These are phyloP conservation scores for Venturia carpophila DNA, from an alignment of 2,329 filamentous ascomycete species.

Conservation along the genomic window DNA sequence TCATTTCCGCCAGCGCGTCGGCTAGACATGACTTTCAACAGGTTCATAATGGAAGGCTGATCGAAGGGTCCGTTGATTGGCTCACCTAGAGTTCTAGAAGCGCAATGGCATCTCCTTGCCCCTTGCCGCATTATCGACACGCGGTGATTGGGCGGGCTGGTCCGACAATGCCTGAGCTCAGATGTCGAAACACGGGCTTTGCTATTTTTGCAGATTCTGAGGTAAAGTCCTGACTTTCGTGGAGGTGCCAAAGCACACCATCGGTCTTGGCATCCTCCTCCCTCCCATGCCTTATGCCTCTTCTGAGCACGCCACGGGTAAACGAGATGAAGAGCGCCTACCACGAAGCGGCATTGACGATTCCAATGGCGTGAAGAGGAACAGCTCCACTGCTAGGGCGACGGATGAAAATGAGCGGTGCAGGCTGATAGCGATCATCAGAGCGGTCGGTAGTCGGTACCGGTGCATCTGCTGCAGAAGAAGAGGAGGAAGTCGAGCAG, in stretches of 20 bases:
- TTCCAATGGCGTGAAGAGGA: background rate
- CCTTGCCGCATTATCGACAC: background rate
- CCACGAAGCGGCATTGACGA: background rate
- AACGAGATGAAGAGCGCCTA: slow-evolving; percentile 6
- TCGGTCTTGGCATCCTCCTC: background rate
- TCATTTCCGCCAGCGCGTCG: slow-evolving; percentile 3
- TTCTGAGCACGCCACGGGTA: background rate
- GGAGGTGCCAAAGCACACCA: background rate
- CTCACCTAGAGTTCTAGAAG: background rate
- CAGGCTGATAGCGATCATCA: background rate
- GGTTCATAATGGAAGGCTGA: background rate
- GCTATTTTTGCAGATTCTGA: background rate
- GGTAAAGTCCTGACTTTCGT: background rate
- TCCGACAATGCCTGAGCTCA: background rate
- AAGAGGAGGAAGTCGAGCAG: background rate
- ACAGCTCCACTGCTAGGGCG: background rate
- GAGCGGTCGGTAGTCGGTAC: background rate
- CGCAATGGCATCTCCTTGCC: background rate
- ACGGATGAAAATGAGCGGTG: background rate
- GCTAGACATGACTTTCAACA: background rate
- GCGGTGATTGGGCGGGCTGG: slow-evolving; percentile 2
- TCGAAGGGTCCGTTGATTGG: background rate
- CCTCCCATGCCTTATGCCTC: background rate
- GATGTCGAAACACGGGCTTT: background rate
- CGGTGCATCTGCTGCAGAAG: background rate